These are phyloP conservation scores for Kazachstania kunashirensis DNA, from an alignment of 805 yeast genomes.

Conservation along the genomic window DNA sequence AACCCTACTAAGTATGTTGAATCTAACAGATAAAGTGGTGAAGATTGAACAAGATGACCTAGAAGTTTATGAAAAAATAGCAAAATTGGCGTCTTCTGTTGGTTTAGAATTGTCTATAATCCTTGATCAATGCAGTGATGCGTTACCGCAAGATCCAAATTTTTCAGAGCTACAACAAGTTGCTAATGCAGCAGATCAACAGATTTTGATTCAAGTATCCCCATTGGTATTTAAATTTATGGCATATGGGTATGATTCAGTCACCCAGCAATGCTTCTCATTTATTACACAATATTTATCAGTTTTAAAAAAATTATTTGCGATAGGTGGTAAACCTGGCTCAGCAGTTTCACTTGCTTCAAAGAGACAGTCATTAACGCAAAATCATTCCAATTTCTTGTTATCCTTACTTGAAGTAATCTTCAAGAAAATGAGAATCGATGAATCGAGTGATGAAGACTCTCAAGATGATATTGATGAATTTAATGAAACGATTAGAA, in stretches of 20 bases:
- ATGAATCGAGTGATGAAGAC: constrained; percentile 62
- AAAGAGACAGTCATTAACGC: constrained; percentile 27
- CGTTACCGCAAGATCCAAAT: constrained; percentile 3
- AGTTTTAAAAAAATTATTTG: constrained; percentile 49
- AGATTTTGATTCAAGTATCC: constrained; percentile 48
- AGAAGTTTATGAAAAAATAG: constrained; percentile 66
- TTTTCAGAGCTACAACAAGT: constrained; percentile 30
- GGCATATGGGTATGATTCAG: constrained; percentile 80
- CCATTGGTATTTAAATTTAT: constrained; percentile 67
- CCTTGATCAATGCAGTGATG: constrained; percentile 42
- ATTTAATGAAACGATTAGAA: constrained; percentile 64
- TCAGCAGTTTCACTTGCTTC: constrained; percentile 32
- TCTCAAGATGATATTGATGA: constrained; percentile 69
- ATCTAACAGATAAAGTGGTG: constrained; percentile 45
- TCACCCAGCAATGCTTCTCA: constrained; percentile 73
- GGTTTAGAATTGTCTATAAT: constrained; percentile 69
- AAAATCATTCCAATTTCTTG: constrained; percentile 42
- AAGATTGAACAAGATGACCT: constrained; percentile 33
- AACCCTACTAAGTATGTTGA: constrained; percentile 53
- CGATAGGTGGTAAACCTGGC: constrained; percentile 32
- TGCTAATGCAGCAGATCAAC: constrained; percentile 34
- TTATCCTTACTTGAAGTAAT: constrained; percentile 57
- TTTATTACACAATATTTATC: constrained; percentile 67
- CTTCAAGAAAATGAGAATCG: constrained; percentile 70
- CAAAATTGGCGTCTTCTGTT: constrained; percentile 62